Evolutionary conservation across 163 green algal species (phyloP).

Genomic region (Scenedesmus sp.): DNA sequence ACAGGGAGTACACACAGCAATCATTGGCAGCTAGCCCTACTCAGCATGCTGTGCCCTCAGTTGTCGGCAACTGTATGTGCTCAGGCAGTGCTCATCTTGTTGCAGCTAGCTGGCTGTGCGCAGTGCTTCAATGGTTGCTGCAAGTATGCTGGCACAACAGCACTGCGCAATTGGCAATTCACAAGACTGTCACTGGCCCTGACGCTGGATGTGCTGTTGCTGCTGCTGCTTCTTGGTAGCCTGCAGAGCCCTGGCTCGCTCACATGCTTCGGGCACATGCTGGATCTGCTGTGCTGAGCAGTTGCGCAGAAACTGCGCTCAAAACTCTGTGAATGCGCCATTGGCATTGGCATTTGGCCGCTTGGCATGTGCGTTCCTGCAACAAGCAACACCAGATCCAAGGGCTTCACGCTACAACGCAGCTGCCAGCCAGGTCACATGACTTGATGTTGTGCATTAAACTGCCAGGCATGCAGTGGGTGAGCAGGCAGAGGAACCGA

Average conservation of each 20-base stretch:
- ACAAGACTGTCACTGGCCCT: not conserved
- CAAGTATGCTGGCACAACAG: not conserved
- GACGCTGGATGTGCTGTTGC: no score
- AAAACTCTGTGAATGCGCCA: slow-evolving; percentile 62
- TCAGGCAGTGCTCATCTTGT: no score
- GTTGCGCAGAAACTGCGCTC: slow-evolving; percentile 68
- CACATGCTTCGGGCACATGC: slow-evolving; percentile 74
- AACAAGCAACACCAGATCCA: no score
- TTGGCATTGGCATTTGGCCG: slow-evolving; percentile 47
- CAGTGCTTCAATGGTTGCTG: not conserved
- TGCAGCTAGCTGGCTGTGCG: not conserved
- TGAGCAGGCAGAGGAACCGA: not conserved
- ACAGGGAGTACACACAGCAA: not conserved
- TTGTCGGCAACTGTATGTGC: no score
- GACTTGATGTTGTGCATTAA: not conserved
- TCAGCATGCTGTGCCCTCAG: no score
- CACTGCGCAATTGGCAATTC: not conserved
- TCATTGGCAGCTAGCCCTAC: no score
- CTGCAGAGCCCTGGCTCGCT: slow-evolving; percentile 1
- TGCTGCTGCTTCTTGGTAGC: not conserved
- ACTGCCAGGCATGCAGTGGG: not conserved
- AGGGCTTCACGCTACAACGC: no score
- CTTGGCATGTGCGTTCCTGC: slow-evolving; percentile 62
- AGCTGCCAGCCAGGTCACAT: no score
- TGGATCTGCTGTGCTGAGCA: slow-evolving; percentile 71